Percentiles rank a stretch among this genome's conserved stretches.
These are phyloP conservation scores for Calvatia gigantea DNA, from an alignment of 768 basidiomycete genomes.

Conservation along the genomic window DNA sequence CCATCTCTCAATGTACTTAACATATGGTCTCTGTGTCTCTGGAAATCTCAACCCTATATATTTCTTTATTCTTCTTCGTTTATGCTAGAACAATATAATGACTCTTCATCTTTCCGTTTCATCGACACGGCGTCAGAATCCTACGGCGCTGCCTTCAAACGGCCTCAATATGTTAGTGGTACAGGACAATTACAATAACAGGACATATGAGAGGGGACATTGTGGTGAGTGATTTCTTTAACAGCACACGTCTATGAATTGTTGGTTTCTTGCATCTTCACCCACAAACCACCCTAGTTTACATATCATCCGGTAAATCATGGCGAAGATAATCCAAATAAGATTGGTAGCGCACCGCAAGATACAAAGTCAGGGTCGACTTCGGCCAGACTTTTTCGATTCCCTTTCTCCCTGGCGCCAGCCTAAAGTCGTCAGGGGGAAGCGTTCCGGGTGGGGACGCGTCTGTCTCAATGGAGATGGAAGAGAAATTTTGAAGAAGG, in stretches of 20 bases:
- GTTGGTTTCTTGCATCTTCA: slow-evolving; percentile 38
- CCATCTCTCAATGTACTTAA: no score
- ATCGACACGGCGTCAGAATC: no score
- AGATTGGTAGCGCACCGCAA: slow-evolving; percentile 27
- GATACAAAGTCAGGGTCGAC: slow-evolving; percentile 53
- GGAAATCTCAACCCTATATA: no score
- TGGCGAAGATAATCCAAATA: neutral
- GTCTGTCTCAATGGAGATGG: slow-evolving; percentile 41
- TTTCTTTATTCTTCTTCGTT: no score
- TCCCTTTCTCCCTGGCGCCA: slow-evolving; percentile 41
- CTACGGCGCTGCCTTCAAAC: no score
- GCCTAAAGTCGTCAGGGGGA: slow-evolving; percentile 46
- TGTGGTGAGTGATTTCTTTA: neutral
- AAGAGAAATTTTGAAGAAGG: slow-evolving; percentile 55
- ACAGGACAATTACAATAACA: no score
- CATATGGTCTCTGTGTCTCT: no score
- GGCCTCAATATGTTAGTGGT: no score
- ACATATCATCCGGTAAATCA: neutral
- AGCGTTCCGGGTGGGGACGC: slow-evolving; percentile 42
- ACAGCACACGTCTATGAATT: slow-evolving; percentile 1
- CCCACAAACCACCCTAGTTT: slow-evolving; percentile 51
- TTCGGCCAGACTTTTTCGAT: slow-evolving; percentile 51
- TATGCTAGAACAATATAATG: no score
- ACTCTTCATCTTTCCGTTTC: no score
- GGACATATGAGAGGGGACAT: no score